Base-by-base conservation (phyloP, 352 stramenopile genomes). In the Peronospora farinosa region DNA sequence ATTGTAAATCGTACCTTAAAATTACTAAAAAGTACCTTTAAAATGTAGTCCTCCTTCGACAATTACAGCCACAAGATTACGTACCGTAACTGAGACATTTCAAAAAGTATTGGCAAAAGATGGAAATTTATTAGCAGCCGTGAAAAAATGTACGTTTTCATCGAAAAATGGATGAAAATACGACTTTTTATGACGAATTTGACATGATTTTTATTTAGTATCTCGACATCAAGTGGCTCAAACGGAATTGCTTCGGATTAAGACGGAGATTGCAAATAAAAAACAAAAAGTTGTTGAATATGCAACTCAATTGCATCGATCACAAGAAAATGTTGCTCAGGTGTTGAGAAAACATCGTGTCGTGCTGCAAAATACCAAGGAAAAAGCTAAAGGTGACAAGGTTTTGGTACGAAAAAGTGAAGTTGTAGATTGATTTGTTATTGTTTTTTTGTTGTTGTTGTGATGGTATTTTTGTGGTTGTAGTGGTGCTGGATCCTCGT, bases 71-170 rank as follows among this genome's bases (percentile, higher is more conserved):
- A 78, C 74, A 50, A 77, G 78, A 25, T 54, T 92, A 47, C 77
- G 76, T 32, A 87, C 74, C 6, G 80, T 88, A 40, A 84, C 87
- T 49, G 78, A 87, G 47, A 86, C 71, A 43, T 88, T 92, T 47
- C 43, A 64, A 33, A 83, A 84, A 44, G 76, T 83, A 39, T 59
- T 92, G 43, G 75, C 86, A 40, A 90, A 88, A 47, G 81, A 92
- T 47, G 70, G 78, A 1, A 67, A 78, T n/a, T 48, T 92, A 19
- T 57, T 90, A 8, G 37, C 71, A 3, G 66, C 75, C 15, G 72
- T 90, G 39, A 90, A 92, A 64, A 86, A 87, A 42, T 57, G 81
- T 90, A 65, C 40, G 78, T 72, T 28, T 0, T 0, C 2, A 0
- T 7, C 8, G 25, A 33, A 23, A 30, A 21, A 35, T 12, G 2